Evolutionary conservation across 1,139 yeast genomes (phyloP).

Genomic region (Yamadazyma atmosphaerica): DNA sequence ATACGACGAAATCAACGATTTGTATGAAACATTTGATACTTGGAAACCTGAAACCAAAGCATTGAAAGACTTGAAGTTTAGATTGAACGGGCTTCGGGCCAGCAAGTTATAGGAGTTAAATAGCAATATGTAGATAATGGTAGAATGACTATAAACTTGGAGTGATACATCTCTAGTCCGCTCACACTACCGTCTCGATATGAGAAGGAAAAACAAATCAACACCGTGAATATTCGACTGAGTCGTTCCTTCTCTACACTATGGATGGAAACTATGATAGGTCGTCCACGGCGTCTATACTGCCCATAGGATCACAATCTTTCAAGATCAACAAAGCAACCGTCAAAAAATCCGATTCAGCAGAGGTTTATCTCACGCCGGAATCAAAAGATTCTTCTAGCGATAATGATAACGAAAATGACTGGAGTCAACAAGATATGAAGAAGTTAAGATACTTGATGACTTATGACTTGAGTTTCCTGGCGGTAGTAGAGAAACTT

Average conservation of each 20-base stretch:
- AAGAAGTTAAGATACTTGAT: slow-evolving; percentile 10
- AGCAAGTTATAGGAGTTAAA: slow-evolving; percentile 41
- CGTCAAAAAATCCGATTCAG: background rate
- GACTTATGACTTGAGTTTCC: slow-evolving; percentile 13
- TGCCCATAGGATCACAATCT: background rate
- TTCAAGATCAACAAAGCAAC: background rate
- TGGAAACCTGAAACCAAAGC: slow-evolving; percentile 88
- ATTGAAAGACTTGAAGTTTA: slow-evolving; percentile 77
- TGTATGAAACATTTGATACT: slow-evolving; percentile 68
- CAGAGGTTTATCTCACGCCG: slow-evolving; percentile 16
- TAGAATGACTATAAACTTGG: too few species aligned
- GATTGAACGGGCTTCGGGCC: slow-evolving; percentile 71
- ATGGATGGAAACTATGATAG: slow-evolving; percentile 1
- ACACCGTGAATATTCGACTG: too few species aligned
- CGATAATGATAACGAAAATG: slow-evolving; percentile 12
- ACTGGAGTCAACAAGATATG: slow-evolving; percentile 10
- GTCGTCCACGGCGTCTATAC: background rate
- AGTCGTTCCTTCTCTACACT: too few species aligned
- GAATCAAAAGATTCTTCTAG: slow-evolving; percentile 16
- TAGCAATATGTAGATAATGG: background rate
- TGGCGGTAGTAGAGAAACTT: slow-evolving; percentile 6
- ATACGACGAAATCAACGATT: slow-evolving; percentile 54
- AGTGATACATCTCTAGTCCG: too few species aligned
- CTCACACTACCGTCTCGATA: background rate
- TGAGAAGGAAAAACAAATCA: background rate